phyloP scores from a whole-genome alignment of 1,284 basidiomycete genomes.

The Boletus sp. region DNA sequence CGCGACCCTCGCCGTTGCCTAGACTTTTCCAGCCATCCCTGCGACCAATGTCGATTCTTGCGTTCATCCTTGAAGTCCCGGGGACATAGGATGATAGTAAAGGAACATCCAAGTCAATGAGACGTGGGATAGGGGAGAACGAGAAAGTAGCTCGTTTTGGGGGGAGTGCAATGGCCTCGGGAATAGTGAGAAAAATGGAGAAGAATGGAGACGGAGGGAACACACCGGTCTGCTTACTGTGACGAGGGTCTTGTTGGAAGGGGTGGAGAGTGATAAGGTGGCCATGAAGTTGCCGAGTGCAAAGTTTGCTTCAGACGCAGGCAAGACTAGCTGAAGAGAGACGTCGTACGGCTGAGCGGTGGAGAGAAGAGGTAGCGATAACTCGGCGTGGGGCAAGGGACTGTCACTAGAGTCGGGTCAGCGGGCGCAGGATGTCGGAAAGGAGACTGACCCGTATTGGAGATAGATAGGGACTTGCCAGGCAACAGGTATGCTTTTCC shows the following conservation, averaged over 20 bases:
- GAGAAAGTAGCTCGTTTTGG: slow-evolving; percentile 29
- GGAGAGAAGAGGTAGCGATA: slow-evolving; percentile 47
- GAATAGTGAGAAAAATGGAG: slow-evolving; percentile 13
- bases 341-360: slow-evolving; percentile 67
- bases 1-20: slow-evolving; percentile 63
- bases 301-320: slow-evolving; percentile 61
- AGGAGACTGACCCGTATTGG: slow-evolving; percentile 64
- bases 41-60: slow-evolving; percentile 62
- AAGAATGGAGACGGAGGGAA: slow-evolving; percentile 9
- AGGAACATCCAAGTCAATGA: slow-evolving; percentile 47
- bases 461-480: slow-evolving; percentile 66
- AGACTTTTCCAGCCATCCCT: slow-evolving; percentile 64
- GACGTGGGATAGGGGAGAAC: slow-evolving; percentile 40
- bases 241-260: slow-evolving; percentile 57
- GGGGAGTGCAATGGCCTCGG: slow-evolving; percentile 57
- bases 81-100: slow-evolving; percentile 51
- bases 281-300: slow-evolving; percentile 80
- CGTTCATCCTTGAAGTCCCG: slow-evolving; percentile 46
- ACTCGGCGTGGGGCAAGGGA: slow-evolving; percentile 54
- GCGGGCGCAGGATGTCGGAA: neutral
- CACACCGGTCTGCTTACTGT: slow-evolving; percentile 63
- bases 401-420: slow-evolving; percentile 49
- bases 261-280: slow-evolving; percentile 51
- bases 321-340: slow-evolving; percentile 61
- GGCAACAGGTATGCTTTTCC: slow-evolving; percentile 60